Conservation (phyloP, 139 green algal genomes). For the Dunaliella primolecta region DNA sequence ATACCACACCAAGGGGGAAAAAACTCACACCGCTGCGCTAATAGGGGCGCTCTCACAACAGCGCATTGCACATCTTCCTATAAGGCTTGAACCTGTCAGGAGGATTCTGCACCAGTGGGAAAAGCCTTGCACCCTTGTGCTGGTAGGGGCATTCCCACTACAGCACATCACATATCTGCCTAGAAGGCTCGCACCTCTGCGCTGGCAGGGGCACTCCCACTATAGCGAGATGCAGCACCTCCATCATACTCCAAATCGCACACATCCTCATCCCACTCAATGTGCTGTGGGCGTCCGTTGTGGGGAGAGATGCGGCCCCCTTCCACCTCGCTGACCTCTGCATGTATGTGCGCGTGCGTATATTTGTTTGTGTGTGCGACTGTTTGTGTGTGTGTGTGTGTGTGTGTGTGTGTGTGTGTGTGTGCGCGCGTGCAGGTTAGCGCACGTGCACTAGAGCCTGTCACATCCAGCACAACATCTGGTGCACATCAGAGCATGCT, state of each 20-base stretch:
- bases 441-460: neutral
- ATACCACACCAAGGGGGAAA: too few relatives aligned
- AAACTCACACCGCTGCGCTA: too few relatives aligned
- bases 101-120: too few relatives aligned
- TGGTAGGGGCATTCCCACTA: too few relatives aligned
- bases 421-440: neutral
- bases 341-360: too few relatives aligned
- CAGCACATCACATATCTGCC: too few relatives aligned
- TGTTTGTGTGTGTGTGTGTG: neutral
- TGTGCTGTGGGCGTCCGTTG: neutral
- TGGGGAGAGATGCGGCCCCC: neutral
- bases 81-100: too few relatives aligned
- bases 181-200: neutral
- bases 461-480: too few relatives aligned
- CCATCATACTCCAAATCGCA: neutral
- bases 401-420: neutral
- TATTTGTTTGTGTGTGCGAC: neutral
- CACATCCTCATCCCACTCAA: neutral
- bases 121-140: neutral
- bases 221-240: neutral
- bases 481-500: too few relatives aligned
- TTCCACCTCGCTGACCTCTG: neutral
- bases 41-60: too few relatives aligned
- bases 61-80: too few relatives aligned
- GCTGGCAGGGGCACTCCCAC: neutral